These are phyloP conservation scores for Lodderomyces beijingensis DNA, from an alignment of 1,139 yeast genomes.

Conservation along the genomic window DNA sequence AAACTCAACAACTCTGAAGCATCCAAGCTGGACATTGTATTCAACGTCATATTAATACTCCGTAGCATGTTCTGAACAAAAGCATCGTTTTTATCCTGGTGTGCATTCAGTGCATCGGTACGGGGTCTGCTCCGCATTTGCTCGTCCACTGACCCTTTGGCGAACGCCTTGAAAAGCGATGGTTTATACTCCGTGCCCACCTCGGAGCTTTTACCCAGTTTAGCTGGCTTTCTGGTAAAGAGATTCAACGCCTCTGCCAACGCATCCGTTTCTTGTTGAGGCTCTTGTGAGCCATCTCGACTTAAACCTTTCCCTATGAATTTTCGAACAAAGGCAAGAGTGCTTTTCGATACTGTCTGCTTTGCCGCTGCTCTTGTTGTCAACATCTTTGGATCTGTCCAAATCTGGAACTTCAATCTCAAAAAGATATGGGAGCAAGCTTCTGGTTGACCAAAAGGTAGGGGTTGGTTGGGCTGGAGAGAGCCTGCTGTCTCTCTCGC, in stretches of 20 bases:
- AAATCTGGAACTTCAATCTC: too few relatives aligned
- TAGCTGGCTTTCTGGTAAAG: slow-evolving; percentile 16
- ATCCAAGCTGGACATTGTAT: slow-evolving; percentile 6
- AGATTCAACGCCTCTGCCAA: slow-evolving; percentile 40
- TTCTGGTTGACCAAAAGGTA: too few relatives aligned
- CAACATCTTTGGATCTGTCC: too few relatives aligned
- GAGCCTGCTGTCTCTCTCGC: too few relatives aligned
- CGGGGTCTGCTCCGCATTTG: slow-evolving; percentile 15
- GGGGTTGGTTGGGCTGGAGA: too few relatives aligned
- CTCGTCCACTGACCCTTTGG: slow-evolving; percentile 31
- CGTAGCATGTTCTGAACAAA: slow-evolving; percentile 19
- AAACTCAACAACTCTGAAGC: slow-evolving; percentile 11
- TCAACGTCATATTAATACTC: slow-evolving; percentile 16
- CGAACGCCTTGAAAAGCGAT: slow-evolving; percentile 29
- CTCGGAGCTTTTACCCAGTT: too few relatives aligned
- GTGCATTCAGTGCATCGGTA: not conserved
- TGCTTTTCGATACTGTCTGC: too few relatives aligned
- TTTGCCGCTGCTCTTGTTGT: too few relatives aligned
- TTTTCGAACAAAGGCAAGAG: too few relatives aligned
- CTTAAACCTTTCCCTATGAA: too few relatives aligned
- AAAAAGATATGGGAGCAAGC: too few relatives aligned
- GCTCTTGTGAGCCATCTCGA: slow-evolving; percentile 2
- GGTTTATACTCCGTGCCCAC: slow-evolving; percentile 30
- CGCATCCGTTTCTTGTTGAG: slow-evolving; percentile 19
- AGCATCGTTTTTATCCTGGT: slow-evolving; percentile 10